Percentiles rank a stretch among this genome's conserved stretches.
phyloP scores from a whole-genome alignment of 192 early-diverging fungal genomes.

The Rhizoclosmatium sp. region DNA sequence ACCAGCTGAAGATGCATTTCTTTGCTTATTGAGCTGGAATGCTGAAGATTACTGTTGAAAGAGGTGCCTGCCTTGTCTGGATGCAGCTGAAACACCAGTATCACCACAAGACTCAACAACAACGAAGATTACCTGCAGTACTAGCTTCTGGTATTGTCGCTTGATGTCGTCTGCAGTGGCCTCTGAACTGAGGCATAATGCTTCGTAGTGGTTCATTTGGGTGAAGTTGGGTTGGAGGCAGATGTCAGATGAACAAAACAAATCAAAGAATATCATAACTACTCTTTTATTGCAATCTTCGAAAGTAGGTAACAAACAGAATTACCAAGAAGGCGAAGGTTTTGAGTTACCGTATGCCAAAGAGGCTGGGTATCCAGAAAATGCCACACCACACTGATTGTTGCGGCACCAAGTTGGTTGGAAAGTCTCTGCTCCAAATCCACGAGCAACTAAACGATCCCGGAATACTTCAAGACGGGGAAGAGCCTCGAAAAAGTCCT shows the following conservation, averaged over 20 bases:
- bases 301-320: too few species aligned
- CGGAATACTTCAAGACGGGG: background rate
- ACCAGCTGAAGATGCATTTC: slow-evolving; percentile 16
- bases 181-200: background rate
- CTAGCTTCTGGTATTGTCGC: slow-evolving; percentile 9
- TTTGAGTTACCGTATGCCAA: slow-evolving; percentile 12
- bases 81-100: slow-evolving; percentile 17
- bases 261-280: background rate
- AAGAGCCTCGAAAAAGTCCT: slow-evolving; percentile 20
- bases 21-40: background rate
- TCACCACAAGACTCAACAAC: background rate
- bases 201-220: slow-evolving; percentile 20
- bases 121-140: slow-evolving; percentile 7
- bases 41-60: background rate
- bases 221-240: background rate
- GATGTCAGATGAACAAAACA: background rate
- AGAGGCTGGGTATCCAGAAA: background rate
- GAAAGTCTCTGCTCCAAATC: slow-evolving; percentile 1
- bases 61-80: slow-evolving; percentile 20
- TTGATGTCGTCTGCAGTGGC: slow-evolving; percentile 12
- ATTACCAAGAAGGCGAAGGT: background rate
- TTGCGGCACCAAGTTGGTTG: slow-evolving; percentile 27
- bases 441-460: slow-evolving; percentile 13
- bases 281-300: too few species aligned
- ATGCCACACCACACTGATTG: slow-evolving; percentile 14